Percentiles rank a stretch among this genome's conserved stretches.
phyloP scores from a whole-genome alignment of 768 basidiomycete genomes.

The Pleurotus tuber-regium region DNA sequence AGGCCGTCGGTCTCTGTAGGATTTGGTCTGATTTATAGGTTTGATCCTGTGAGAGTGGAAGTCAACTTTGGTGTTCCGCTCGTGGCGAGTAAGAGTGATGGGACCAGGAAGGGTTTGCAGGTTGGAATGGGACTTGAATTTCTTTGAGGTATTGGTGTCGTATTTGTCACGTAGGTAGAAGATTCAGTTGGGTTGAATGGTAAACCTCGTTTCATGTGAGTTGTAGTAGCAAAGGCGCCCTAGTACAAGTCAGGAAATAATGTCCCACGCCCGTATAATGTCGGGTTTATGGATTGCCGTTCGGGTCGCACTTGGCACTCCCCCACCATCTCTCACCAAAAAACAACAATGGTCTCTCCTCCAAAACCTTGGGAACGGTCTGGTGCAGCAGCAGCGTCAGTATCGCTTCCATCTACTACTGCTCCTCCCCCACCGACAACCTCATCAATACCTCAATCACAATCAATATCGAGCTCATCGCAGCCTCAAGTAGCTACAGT shows the following conservation, averaged over 20 bases:
- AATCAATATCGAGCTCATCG: conserved; percentile 24
- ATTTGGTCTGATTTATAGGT: conserved; percentile 77
- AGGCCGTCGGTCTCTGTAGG: conserved; percentile 78
- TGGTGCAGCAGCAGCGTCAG: conserved; percentile 35
- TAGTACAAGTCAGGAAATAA: too few species aligned
- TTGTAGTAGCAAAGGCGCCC: too few species aligned
- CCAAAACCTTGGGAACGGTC: conserved; percentile 89
- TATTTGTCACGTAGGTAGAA: too few species aligned
- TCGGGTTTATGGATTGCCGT: neutral
- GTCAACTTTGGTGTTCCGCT: conserved; percentile 87
- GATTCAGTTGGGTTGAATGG: too few species aligned
- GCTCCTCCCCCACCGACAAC: conserved; percentile 26
- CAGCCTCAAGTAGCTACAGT: conserved; percentile 45
- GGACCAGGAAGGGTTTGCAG: conserved; percentile 66
- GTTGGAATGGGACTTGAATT: conserved; percentile 83
- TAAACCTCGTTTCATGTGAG: too few species aligned
- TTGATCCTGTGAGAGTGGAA: conserved; percentile 84
- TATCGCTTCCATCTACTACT: conserved; percentile 24
- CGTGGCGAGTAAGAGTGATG: conserved; percentile 64
- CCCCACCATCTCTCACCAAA: conserved; percentile 1
- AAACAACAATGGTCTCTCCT: conserved; percentile 66
- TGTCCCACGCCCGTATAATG: too few species aligned
- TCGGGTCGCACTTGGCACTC: neutral
- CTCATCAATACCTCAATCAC: conserved; percentile 20
- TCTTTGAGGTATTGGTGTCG: conserved; percentile 36